Percentiles rank a stretch among this genome's conserved stretches.
phyloP scores from a whole-genome alignment of 208 protist genomes.

The Polymyxa betae region DNA sequence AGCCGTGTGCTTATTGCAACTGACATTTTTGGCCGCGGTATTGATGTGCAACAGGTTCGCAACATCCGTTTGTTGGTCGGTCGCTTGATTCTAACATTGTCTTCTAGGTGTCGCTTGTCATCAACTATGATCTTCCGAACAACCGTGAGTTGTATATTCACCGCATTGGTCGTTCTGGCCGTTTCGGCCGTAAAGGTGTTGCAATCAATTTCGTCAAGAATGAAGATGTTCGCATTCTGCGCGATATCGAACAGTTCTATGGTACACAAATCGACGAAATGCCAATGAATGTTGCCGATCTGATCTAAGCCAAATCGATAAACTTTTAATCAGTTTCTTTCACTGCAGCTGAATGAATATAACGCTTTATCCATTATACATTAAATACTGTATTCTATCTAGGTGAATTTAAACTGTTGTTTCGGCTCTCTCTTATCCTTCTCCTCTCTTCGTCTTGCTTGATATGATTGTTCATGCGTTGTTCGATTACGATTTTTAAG shows the following conservation, averaged over 20 bases:
- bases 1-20: constrained; percentile 98
- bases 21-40: constrained; percentile 97
- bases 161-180: constrained; percentile 97
- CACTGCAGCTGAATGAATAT: too few relatives aligned
- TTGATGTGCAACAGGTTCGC: constrained; percentile 95
- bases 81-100: constrained; percentile 32
- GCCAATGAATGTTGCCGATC: constrained; percentile 91
- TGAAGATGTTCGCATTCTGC: constrained; percentile 91
- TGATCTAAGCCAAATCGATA: too few relatives aligned
- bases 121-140: constrained; percentile 99
- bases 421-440: too few relatives aligned
- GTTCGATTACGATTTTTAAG: background rate
- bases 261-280: constrained; percentile 98
- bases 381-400: too few relatives aligned
- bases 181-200: constrained; percentile 99
- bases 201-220: constrained; percentile 99
- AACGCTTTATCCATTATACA: too few relatives aligned
- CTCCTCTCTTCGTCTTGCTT: too few relatives aligned
- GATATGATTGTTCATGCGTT: too few relatives aligned
- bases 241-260: constrained; percentile 98
- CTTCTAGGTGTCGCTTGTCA: constrained; percentile 96
- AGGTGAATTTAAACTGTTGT: too few relatives aligned
- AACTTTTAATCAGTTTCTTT: too few relatives aligned
- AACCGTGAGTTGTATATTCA: constrained; percentile 98
- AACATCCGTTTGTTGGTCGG: background rate